Evolutionary conservation across 2,329 filamentous ascomycete genomes (phyloP).

Genomic region (Epichloe hybrida): DNA sequence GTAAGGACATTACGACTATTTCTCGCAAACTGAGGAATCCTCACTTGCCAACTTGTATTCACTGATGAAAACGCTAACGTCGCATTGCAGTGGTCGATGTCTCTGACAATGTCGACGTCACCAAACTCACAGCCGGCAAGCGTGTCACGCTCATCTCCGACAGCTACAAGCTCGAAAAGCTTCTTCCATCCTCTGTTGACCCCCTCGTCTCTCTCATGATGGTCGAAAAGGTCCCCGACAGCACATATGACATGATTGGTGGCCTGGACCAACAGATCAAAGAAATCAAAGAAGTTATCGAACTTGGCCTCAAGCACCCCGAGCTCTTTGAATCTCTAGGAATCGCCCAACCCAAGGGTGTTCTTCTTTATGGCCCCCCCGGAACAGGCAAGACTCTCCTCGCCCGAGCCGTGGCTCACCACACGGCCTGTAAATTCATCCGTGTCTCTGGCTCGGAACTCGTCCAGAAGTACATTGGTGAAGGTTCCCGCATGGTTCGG

Average conservation of each 20-base stretch:
- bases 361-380: slow-evolving; percentile 88
- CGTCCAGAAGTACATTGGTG: slow-evolving; percentile 98
- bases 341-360: slow-evolving; percentile 95
- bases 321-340: slow-evolving; percentile 98
- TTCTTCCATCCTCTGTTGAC: slow-evolving; percentile 94
- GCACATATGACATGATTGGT: slow-evolving; percentile 99
- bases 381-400: slow-evolving; percentile 95
- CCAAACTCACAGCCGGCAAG: slow-evolving; percentile 94
- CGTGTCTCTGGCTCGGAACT: slow-evolving; percentile 90
- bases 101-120: slow-evolving; percentile 82
- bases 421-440: slow-evolving; percentile 99
- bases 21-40: no score
- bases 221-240: slow-evolving; percentile 99
- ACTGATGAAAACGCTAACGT: not conserved
- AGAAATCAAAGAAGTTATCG: slow-evolving; percentile 99
- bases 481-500: slow-evolving; percentile 95
- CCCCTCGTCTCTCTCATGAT: slow-evolving; percentile 99
- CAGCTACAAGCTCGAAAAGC: slow-evolving; percentile 97
- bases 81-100: slow-evolving; percentile 70
- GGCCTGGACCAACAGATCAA: slow-evolving; percentile 98
- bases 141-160: slow-evolving; percentile 93
- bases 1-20: slow-evolving; percentile 34
- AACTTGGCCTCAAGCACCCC: slow-evolving; percentile 94
- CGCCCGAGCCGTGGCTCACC: slow-evolving; percentile 89
- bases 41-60: not conserved